Conservation (phyloP, 495 filamentous ascomycete genomes). For the Cercophora scortea region DNA sequence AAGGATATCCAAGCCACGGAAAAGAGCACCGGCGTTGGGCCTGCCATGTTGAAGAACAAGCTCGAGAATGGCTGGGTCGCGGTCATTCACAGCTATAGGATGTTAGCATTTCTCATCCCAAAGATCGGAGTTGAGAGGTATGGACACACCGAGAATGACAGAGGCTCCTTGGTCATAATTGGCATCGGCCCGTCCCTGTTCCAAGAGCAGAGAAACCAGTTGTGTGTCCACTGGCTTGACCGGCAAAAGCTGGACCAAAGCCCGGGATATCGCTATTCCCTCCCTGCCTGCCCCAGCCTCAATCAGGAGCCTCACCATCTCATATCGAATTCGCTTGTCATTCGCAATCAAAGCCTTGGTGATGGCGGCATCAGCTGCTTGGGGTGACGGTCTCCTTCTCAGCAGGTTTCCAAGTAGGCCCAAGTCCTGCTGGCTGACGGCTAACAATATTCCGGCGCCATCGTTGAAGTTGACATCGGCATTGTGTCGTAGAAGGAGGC, state of each 20-base stretch:
- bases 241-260: constrained; percentile 23
- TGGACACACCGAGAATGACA: constrained; percentile 19
- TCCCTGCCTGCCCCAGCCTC: constrained; percentile 27
- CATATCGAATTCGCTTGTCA: constrained; percentile 21
- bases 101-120: background rate
- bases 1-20: constrained; percentile 24
- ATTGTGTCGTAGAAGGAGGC: constrained; percentile 34
- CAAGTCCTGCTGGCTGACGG: constrained; percentile 29
- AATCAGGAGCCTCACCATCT: constrained; percentile 33
- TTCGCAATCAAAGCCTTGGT: constrained; percentile 27
- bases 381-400: constrained; percentile 26
- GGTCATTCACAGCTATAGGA: constrained; percentile 21
- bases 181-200: constrained; percentile 34
- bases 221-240: constrained; percentile 28
- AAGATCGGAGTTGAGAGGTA: too few species aligned
- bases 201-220: constrained; percentile 29
- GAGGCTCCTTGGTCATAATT: constrained; percentile 31
- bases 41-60: constrained; percentile 32
- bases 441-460: constrained; percentile 31
- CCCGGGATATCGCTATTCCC: constrained; percentile 25
- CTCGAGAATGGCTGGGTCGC: constrained; percentile 31
- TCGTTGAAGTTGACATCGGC: constrained; percentile 39
- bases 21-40: constrained; percentile 24
- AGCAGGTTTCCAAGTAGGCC: constrained; percentile 29
- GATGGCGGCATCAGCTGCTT: constrained; percentile 27